Base-by-base conservation (phyloP, 768 basidiomycete genomes). In the Gymnopilus junonius region DNA sequence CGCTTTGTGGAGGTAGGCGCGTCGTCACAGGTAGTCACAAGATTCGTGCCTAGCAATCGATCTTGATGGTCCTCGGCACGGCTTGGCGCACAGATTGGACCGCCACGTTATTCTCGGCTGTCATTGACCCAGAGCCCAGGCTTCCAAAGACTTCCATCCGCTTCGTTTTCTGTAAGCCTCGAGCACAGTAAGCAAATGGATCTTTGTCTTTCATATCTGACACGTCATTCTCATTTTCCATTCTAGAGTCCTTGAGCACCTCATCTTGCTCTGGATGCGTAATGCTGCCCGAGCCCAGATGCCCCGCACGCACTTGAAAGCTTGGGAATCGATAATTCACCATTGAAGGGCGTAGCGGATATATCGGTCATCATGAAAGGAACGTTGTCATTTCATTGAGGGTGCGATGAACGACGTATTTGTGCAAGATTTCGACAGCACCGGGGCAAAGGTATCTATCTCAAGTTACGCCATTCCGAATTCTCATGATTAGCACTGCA, bases 341-440 rank as follows among this genome's bases (percentile, higher is more conserved):
- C 32, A 32, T 29, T n/a, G 15, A 20, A 31, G 27, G 27, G 8
- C 29, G 17, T 51, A 8, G 29, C 48, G 48, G 48, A 17, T 51
- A 51, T 51, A 51, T 51, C 48, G 48, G 48, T n/a, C 48, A 51
- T 51, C 48, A 51, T 51, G 48, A 51, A 51, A 50, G 8, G 15
- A 51, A 51, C 48, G 48, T 51, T n/a, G 7, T 1, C 10, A 15
- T 25, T 48, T 15, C 48, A 29, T 32, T 51, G 17, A n/a, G 32
- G 31, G 8, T 20, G 6, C 8, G 29, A 31, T 32, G 48, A 20
- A 32, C 29, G 14, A 8, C 40, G n/a, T n/a, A n/a, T n/a, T n/a
- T n/a, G n/a, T n/a, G n/a, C n/a, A n/a, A n/a, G n/a, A n/a, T n/a
- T n/a, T n/a, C n/a, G n/a, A n/a, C n/a, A n/a, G n/a, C n/a, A n/a